These are phyloP conservation scores for Penicillium janthinellum DNA, from an alignment of 2,329 filamentous ascomycete genomes.

Conservation along the genomic window DNA sequence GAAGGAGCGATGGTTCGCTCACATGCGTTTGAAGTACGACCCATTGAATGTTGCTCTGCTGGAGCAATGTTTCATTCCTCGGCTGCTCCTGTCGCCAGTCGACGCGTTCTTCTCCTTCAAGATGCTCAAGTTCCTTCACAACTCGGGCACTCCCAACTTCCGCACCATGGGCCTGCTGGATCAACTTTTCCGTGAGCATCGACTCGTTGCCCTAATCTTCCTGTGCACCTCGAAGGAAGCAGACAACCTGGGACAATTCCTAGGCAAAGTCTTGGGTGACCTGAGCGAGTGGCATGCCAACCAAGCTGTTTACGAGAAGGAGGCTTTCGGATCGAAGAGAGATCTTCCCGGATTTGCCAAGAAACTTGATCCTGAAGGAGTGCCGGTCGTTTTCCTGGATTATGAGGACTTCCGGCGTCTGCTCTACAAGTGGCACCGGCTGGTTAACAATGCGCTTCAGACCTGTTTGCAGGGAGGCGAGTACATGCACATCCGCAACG, in stretches of 20 bases:
- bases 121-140: conserved; percentile 85
- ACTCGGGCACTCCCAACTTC: conserved; percentile 81
- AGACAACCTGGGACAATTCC: conserved; percentile 87
- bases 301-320: conserved; percentile 74
- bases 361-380: conserved; percentile 69
- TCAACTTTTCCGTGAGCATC: conserved; percentile 79
- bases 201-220: conserved; percentile 80
- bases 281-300: conserved; percentile 82
- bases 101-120: conserved; percentile 89
- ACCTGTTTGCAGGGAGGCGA: conserved; percentile 78
- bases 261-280: conserved; percentile 79
- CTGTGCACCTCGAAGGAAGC: conserved; percentile 87
- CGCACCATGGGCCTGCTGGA: conserved; percentile 81
- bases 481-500: conserved; percentile 98
- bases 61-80: conserved; percentile 90
- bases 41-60: conserved; percentile 74
- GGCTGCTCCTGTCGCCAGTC: conserved; percentile 76
- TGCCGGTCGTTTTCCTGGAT: conserved; percentile 71
- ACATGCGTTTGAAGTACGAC: conserved; percentile 64
- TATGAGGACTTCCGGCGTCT: conserved; percentile 85
- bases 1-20: conserved; percentile 76
- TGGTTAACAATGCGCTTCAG: conserved; percentile 76
- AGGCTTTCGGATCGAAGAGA: conserved; percentile 69
- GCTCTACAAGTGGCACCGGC: conserved; percentile 87
- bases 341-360: conserved; percentile 78